Percentiles rank a stretch among this genome's conserved stretches.
These are phyloP conservation scores for Croton laevigatus DNA, from an alignment of 441 rosid genomes.

Conservation along the genomic window DNA sequence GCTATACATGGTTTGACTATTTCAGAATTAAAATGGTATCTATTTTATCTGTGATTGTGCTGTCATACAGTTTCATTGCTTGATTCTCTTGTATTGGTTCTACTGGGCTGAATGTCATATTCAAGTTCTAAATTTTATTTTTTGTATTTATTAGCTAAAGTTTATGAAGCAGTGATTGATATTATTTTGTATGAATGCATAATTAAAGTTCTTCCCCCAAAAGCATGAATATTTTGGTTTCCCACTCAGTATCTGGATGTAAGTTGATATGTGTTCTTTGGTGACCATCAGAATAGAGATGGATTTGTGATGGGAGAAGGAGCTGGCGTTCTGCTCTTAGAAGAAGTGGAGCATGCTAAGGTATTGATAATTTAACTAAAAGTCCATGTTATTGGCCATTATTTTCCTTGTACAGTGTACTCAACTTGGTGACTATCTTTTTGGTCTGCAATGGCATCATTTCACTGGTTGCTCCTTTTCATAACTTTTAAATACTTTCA, in stretches of 20 bases:
- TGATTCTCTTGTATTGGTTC: constrained; percentile 3
- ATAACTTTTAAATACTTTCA: background rate
- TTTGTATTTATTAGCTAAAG: background rate
- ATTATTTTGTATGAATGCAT: constrained; percentile 1
- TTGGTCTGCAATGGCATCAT: background rate
- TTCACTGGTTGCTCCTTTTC: background rate
- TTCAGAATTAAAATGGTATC: background rate
- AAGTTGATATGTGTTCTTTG: constrained; percentile 13
- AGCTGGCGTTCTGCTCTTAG: constrained; percentile 93
- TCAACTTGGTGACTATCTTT: constrained; percentile 2
- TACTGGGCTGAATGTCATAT: background rate
- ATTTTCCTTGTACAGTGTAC: background rate
- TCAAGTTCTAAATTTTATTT: constrained; percentile 10
- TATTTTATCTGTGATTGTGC: background rate
- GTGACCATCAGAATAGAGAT: constrained; percentile 67
- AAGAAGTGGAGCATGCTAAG: constrained; percentile 97
- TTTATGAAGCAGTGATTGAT: background rate
- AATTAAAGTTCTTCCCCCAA: constrained; percentile 4
- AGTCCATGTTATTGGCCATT: background rate
- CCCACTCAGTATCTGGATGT: background rate
- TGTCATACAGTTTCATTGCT: background rate
- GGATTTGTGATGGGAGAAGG: constrained; percentile 99
- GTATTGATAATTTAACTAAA: constrained; percentile 30
- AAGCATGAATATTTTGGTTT: background rate
- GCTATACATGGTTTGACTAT: background rate